phyloP scores from a whole-genome alignment of 208 protist species.

The Trypanosoma boissoni region DNA sequence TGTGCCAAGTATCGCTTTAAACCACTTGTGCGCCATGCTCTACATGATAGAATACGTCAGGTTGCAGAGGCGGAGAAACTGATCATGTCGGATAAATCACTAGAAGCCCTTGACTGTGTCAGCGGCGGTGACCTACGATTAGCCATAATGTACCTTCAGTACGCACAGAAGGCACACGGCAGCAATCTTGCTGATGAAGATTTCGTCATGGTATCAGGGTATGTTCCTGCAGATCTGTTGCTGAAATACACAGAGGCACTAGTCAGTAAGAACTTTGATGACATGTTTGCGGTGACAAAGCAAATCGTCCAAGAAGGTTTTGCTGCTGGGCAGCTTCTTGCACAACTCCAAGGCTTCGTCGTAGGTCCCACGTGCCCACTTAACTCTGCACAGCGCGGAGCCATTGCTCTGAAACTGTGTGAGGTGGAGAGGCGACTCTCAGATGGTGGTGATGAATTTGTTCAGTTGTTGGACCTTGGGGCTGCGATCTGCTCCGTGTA shows the following conservation, averaged over 20 bases:
- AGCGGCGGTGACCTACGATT: slow-evolving; percentile 96
- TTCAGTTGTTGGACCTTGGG: slow-evolving; percentile 87
- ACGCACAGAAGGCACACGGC: slow-evolving; percentile 77
- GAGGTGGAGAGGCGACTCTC: slow-evolving; percentile 72
- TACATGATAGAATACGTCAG: slow-evolving; percentile 82
- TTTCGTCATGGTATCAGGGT: slow-evolving; percentile 85
- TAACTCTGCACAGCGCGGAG: slow-evolving; percentile 54
- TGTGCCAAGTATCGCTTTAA: slow-evolving; percentile 99
- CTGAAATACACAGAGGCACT: slow-evolving; percentile 52
- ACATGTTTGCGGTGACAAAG: slow-evolving; percentile 55
- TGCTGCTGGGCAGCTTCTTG: slow-evolving; percentile 63
- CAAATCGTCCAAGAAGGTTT: slow-evolving; percentile 66
- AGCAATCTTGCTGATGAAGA: slow-evolving; percentile 69
- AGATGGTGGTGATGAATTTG: slow-evolving; percentile 80
- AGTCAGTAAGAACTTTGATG: slow-evolving; percentile 46
- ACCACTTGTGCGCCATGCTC: slow-evolving; percentile 83
- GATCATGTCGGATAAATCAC: slow-evolving; percentile 45
- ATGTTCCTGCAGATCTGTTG: slow-evolving; percentile 66
- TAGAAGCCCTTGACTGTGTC: slow-evolving; percentile 77
- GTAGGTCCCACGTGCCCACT: slow-evolving; percentile 50
- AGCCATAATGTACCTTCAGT: slow-evolving; percentile 96
- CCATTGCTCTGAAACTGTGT: slow-evolving; percentile 72
- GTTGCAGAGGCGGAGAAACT: slow-evolving; percentile 91
- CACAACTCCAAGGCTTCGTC: slow-evolving; percentile 78
- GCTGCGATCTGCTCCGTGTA: slow-evolving; percentile 24